Conservation (phyloP, 257 asterid species). For the Jacaranda mimosifolia region DNA sequence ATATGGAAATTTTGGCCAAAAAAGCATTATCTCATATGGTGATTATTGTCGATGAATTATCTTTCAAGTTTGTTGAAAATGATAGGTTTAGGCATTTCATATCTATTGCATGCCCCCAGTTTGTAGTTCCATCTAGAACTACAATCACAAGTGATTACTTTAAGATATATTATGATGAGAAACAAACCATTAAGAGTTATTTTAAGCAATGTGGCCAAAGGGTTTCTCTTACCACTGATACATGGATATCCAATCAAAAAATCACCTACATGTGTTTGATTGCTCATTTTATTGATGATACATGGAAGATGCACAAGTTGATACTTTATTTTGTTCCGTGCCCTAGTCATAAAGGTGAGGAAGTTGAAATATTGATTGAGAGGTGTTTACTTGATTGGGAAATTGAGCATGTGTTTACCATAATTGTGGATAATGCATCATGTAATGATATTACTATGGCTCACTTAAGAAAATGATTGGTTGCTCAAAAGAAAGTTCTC, state of each 20-base stretch:
- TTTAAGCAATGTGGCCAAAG: background rate
- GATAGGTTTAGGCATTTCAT: too few species aligned
- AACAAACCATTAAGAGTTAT: background rate
- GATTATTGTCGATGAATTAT: too few species aligned
- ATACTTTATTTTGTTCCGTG: conserved; percentile 17
- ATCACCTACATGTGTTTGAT: conserved; percentile 14
- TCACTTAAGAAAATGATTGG: too few species aligned
- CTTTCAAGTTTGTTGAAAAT: too few species aligned
- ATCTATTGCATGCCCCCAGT: too few species aligned
- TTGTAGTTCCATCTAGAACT: too few species aligned
- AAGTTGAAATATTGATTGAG: background rate
- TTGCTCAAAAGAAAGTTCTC: too few species aligned
- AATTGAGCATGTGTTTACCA: too few species aligned
- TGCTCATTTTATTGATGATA: conserved; percentile 16
- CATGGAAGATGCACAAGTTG: conserved; percentile 4
- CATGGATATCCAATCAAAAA: conserved; percentile 26
- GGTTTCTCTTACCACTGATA: background rate
- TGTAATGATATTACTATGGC: too few species aligned
- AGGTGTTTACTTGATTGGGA: conserved; percentile 16
- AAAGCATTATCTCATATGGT: conserved; percentile 6
- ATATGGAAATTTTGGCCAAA: background rate
- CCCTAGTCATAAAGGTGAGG: conserved; percentile 16
- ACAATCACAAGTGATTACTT: background rate
- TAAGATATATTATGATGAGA: conserved; percentile 11
- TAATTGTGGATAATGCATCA: too few species aligned